Conservation (phyloP, 371 early-diverging fungal genomes). For the Apophysomyces variabilis region DNA sequence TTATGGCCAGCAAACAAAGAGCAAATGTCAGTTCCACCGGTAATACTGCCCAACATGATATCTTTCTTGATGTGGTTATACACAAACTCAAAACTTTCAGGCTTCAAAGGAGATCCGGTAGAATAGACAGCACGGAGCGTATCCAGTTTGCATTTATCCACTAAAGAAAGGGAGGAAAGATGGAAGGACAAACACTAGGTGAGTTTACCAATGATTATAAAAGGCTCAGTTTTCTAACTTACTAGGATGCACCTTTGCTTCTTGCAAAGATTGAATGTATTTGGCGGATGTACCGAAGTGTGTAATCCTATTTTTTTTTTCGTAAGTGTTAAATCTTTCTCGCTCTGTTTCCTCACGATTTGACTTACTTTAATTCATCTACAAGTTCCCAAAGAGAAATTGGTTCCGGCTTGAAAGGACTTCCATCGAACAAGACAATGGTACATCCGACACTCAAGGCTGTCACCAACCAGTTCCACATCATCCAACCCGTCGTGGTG, state of each 20-base stretch:
- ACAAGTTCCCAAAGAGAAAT: conserved; percentile 79
- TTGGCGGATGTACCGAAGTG: conserved; percentile 95
- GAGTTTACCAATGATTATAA: neutral
- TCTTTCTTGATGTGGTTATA: conserved; percentile 84
- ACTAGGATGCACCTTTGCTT: conserved; percentile 69
- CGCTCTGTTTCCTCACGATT: too few species aligned
- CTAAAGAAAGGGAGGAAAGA: conserved; percentile 9
- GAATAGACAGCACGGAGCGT: conserved; percentile 85
- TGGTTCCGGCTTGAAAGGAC: conserved; percentile 89
- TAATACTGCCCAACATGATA: conserved; percentile 89
- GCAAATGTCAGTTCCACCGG: conserved; percentile 97
- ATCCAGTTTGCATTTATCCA: conserved; percentile 55
- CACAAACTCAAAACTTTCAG: conserved; percentile 91
- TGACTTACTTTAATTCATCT: conserved; percentile 65
- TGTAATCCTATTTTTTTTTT: conserved; percentile 61
- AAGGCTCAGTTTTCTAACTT: conserved; percentile 13
- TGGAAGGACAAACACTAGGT: neutral
- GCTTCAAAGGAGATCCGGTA: conserved; percentile 94
- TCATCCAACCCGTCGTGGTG: conserved; percentile 98
- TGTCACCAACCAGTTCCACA: conserved; percentile 98
- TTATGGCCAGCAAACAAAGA: conserved; percentile 94
- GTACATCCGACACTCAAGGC: conserved; percentile 83
- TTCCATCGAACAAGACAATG: conserved; percentile 92
- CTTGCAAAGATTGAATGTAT: conserved; percentile 91
- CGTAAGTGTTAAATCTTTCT: neutral